Conservation (phyloP, 352 stramenopile genomes). For the Phytophthora pinifolia region DNA sequence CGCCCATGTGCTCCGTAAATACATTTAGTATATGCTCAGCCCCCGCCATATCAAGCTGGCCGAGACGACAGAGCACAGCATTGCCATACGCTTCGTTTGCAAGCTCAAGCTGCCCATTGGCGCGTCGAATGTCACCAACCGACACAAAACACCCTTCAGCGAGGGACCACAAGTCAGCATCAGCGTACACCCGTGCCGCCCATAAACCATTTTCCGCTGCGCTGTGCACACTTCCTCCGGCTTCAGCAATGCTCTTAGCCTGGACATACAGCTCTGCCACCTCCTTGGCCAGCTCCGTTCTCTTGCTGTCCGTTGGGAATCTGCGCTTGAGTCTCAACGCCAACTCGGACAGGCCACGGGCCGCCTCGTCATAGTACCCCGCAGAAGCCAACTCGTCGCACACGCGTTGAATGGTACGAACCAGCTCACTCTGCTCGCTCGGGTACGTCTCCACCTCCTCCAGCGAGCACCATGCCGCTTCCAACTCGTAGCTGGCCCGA, state of each 20-base stretch:
- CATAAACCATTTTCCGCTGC: conserved; percentile 54
- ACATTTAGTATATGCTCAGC: conserved; percentile 54
- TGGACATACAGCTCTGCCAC: conserved; percentile 53
- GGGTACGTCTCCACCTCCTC: conserved; percentile 50
- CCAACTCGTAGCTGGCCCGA: conserved; percentile 55
- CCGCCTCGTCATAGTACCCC: conserved; percentile 74
- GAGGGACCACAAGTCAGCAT: conserved; percentile 49
- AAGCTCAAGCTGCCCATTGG: conserved; percentile 30
- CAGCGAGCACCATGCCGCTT: conserved; percentile 67
- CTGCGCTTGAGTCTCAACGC: conserved; percentile 59
- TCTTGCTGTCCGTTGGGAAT: conserved; percentile 56
- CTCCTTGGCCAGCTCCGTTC: conserved; percentile 31
- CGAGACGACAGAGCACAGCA: conserved; percentile 62
- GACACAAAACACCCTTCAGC: conserved; percentile 60
- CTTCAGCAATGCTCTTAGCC: conserved; percentile 55
- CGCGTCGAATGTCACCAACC: conserved; percentile 50
- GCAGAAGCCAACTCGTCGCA: conserved; percentile 57
- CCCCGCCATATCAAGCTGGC: conserved; percentile 51
- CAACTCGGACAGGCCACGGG: conserved; percentile 55
- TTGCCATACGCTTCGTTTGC: conserved; percentile 62
- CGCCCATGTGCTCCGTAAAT: conserved; percentile 37
- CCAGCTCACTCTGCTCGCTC: conserved; percentile 36
- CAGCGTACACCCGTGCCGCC: conserved; percentile 53
- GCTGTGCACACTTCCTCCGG: conserved; percentile 46
- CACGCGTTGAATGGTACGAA: conserved; percentile 44